Conservation (phyloP, 2,329 filamentous ascomycete genomes). For the Phialophora tarda region DNA sequence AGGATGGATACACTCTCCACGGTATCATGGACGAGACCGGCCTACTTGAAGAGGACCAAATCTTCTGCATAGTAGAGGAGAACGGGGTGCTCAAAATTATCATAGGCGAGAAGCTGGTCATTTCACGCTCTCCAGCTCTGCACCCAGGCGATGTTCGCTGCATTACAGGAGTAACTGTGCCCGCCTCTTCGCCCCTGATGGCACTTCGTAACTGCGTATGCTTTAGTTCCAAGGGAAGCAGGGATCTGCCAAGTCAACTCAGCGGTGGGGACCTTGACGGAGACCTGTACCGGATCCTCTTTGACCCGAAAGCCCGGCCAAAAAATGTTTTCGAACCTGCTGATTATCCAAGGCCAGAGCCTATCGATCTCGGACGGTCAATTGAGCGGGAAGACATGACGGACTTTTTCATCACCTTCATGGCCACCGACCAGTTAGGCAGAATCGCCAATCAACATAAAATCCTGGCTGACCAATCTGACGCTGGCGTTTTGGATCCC, state of each 20-base stretch:
- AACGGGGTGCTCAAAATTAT: slow-evolving; percentile 43
- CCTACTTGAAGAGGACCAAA: slow-evolving; percentile 67
- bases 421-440: slow-evolving; percentile 70
- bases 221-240: slow-evolving; percentile 72
- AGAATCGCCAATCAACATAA: slow-evolving; percentile 69
- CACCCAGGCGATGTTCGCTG: slow-evolving; percentile 81
- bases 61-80: slow-evolving; percentile 67
- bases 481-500: slow-evolving; percentile 57
- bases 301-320: slow-evolving; percentile 55
- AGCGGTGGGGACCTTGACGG: slow-evolving; percentile 85
- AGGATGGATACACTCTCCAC: slow-evolving; percentile 74
- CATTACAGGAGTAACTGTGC: slow-evolving; percentile 64
- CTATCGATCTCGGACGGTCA: slow-evolving; percentile 64
- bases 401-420: slow-evolving; percentile 79
- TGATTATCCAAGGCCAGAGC: slow-evolving; percentile 67
- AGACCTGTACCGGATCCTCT: slow-evolving; percentile 81
- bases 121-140: slow-evolving; percentile 80
- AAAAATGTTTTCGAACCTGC: slow-evolving; percentile 60
- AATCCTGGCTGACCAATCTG: slow-evolving; percentile 65
- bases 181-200: slow-evolving; percentile 64
- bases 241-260: slow-evolving; percentile 78
- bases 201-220: slow-evolving; percentile 74
- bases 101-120: slow-evolving; percentile 57
- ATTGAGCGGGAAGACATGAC: slow-evolving; percentile 72
- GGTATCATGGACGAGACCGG: slow-evolving; percentile 84